Conservation (phyloP, 495 filamentous ascomycete genomes). For the Rostrohypoxylon terebratum region DNA sequence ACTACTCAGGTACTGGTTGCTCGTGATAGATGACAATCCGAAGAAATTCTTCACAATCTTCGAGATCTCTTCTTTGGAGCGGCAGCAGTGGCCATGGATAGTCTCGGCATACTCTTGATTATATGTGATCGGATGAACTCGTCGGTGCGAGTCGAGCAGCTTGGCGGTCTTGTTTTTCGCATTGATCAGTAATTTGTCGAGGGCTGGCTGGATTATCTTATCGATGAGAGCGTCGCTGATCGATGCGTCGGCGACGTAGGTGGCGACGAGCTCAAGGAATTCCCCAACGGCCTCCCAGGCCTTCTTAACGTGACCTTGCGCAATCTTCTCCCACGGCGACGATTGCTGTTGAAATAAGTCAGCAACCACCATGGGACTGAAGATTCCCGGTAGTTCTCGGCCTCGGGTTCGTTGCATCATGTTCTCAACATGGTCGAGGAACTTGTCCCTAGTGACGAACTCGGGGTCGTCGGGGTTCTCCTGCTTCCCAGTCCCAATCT, state of each 20-base stretch:
- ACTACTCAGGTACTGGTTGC: background rate
- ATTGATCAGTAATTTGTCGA: slow-evolving; percentile 37
- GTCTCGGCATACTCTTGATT: slow-evolving; percentile 66
- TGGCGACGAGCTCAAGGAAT: slow-evolving; percentile 49
- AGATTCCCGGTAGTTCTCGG: slow-evolving; percentile 59
- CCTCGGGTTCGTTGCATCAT: slow-evolving; percentile 52
- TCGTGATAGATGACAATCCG: background rate
- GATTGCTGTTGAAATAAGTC: slow-evolving; percentile 61
- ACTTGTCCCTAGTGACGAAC: slow-evolving; percentile 40
- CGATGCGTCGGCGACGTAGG: slow-evolving; percentile 45
- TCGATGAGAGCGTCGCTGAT: slow-evolving; percentile 49
- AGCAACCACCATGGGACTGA: slow-evolving; percentile 58
- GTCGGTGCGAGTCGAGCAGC: slow-evolving; percentile 52
- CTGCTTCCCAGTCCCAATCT: slow-evolving; percentile 47
- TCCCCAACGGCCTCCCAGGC: slow-evolving; percentile 46
- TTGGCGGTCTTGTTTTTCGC: slow-evolving; percentile 49
- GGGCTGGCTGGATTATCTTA: slow-evolving; percentile 49
- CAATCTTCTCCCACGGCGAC: slow-evolving; percentile 55
- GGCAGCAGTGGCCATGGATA: slow-evolving; percentile 45
- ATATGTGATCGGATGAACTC: slow-evolving; percentile 65
- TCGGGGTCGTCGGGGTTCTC: slow-evolving; percentile 11
- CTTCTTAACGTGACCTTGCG: slow-evolving; percentile 35
- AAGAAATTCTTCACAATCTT: slow-evolving; percentile 41
- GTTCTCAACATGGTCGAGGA: slow-evolving; percentile 47
- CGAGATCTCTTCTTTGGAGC: slow-evolving; percentile 17